Evolutionary conservation across 2,329 filamentous ascomycete species (phyloP).

Genomic region (Aspergillus bombycis): DNA sequence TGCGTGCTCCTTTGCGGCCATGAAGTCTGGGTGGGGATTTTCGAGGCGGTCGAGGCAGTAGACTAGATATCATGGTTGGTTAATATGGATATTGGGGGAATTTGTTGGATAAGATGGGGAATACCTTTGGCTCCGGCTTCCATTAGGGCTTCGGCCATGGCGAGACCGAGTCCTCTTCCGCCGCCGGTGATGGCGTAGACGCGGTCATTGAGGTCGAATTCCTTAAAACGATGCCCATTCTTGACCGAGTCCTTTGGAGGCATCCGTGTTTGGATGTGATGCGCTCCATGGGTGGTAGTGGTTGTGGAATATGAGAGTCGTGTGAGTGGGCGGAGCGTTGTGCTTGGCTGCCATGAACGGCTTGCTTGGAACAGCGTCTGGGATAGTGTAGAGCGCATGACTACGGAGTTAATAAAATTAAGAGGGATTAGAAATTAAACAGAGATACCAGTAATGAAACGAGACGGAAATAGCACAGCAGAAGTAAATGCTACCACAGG

Average conservation of each 20-base stretch:
- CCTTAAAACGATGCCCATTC: slow-evolving; percentile 40
- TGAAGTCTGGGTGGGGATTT: slow-evolving; percentile 50
- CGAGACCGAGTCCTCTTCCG: slow-evolving; percentile 47
- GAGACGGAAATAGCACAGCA: not conserved
- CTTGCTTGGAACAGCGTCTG: slow-evolving; percentile 20
- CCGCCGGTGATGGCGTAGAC: slow-evolving; percentile 50
- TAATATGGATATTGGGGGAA: not conserved
- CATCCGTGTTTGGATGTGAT: slow-evolving; percentile 38
- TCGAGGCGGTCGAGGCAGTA: slow-evolving; percentile 52
- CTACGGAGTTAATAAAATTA: slow-evolving; percentile 5
- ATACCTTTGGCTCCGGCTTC: slow-evolving; percentile 53
- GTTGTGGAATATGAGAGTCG: slow-evolving; percentile 26
- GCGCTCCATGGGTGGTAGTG: slow-evolving; percentile 20
- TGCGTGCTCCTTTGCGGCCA: slow-evolving; percentile 40
- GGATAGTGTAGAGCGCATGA: slow-evolving; percentile 22
- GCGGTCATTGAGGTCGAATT: slow-evolving; percentile 47
- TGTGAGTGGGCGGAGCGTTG: slow-evolving; percentile 13
- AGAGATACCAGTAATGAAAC: slow-evolving; percentile 1
- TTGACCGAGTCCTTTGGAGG: slow-evolving; percentile 26
- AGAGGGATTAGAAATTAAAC: slow-evolving; percentile 10
- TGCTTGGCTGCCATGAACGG: slow-evolving; percentile 16
- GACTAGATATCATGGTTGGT: slow-evolving; percentile 32
- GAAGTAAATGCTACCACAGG: not conserved
- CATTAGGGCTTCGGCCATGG: slow-evolving; percentile 51
- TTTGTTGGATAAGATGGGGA: not conserved